phyloP scores from a whole-genome alignment of 2,329 filamentous ascomycete species.

The Calonectria crousiana region DNA sequence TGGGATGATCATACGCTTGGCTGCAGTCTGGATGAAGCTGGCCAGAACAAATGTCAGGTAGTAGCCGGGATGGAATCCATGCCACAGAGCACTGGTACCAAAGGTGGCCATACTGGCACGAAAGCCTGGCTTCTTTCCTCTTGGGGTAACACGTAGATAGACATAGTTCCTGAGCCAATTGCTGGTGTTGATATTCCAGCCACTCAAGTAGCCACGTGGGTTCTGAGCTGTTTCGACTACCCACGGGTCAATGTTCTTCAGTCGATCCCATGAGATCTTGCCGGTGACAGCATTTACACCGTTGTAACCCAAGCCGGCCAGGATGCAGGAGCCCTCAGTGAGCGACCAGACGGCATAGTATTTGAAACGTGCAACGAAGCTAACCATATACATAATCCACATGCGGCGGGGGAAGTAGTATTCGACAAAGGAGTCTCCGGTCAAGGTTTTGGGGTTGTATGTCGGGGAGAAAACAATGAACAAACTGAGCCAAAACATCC shows the following conservation, averaged over 20 bases:
- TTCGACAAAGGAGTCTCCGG: slow-evolving; percentile 74
- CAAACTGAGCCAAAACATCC: slow-evolving; percentile 81
- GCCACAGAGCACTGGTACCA: slow-evolving; percentile 94
- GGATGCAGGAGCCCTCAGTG: slow-evolving; percentile 93
- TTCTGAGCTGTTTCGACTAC: slow-evolving; percentile 93
- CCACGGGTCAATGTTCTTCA: slow-evolving; percentile 90
- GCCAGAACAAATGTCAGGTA: slow-evolving; percentile 92
- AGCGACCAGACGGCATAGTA: slow-evolving; percentile 97
- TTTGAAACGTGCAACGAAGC: slow-evolving; percentile 85
- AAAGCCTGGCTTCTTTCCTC: slow-evolving; percentile 96
- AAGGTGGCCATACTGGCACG: slow-evolving; percentile 95
- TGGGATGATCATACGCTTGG: slow-evolving; percentile 80
- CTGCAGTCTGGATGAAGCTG: slow-evolving; percentile 90
- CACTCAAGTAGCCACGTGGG: slow-evolving; percentile 88
- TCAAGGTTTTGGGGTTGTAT: slow-evolving; percentile 74
- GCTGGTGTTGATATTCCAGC: slow-evolving; percentile 99
- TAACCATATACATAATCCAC: slow-evolving; percentile 86
- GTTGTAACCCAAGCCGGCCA: slow-evolving; percentile 94
- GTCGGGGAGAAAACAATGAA: slow-evolving; percentile 80
- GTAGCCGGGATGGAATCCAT: slow-evolving; percentile 97
- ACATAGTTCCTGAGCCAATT: slow-evolving; percentile 96
- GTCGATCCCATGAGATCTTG: slow-evolving; percentile 86
- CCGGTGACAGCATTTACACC: slow-evolving; percentile 88
- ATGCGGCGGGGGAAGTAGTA: slow-evolving; percentile 79
- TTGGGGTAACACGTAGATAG: slow-evolving; percentile 93